Evolutionary conservation across 495 filamentous ascomycete genomes (phyloP), one percentile per base, ranked within the genome.

Genomic region (Cryomyces minteri): DNA sequence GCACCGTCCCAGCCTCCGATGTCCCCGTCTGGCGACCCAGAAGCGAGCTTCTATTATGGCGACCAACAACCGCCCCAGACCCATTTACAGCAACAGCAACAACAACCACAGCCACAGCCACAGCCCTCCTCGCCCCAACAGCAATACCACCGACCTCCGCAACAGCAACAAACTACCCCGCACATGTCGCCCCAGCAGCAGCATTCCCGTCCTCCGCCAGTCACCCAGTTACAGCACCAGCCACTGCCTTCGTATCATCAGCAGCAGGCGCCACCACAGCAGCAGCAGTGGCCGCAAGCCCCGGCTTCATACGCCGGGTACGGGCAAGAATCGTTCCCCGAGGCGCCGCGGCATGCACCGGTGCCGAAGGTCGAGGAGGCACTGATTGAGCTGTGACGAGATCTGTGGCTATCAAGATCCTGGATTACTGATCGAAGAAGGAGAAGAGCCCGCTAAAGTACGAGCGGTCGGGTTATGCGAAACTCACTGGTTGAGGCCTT

Each of bases 331-430:
- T 59, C 74, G 36, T 79, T 85, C 56, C 78, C 80, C 39, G 62
- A 67, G 0, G 82, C 70, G 43, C 75, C 76, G 31, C 76, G 74
- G 52, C 71, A 81, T 51, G 68, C 74, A 31, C 69, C 72, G 46
- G 67, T 66, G 45, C 61, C 49, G 49, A 50, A 63, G 36, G 46
- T 84, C 46, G 88, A 96, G 62, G 88, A 96, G 62, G 87, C 82
- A 54, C 64, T 96, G 60, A 96, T 96, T 63, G 88, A 96, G 57
- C 65, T 84, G 46, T 84, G 63, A 31, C 34, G 34, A 25, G 18
- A 25, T 25, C 18, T 25, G 2, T 25, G 2, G 18, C 2, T 25
- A 25, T 25, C 18, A 25, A 25, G 18, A 2, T 25, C 18, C 18
- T 25, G 18, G 18, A 25, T 25, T 25, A 1, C 2, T 25, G 18